phyloP scores from a whole-genome alignment of 371 early-diverging fungal species.

The Synchytrium microbalum region DNA sequence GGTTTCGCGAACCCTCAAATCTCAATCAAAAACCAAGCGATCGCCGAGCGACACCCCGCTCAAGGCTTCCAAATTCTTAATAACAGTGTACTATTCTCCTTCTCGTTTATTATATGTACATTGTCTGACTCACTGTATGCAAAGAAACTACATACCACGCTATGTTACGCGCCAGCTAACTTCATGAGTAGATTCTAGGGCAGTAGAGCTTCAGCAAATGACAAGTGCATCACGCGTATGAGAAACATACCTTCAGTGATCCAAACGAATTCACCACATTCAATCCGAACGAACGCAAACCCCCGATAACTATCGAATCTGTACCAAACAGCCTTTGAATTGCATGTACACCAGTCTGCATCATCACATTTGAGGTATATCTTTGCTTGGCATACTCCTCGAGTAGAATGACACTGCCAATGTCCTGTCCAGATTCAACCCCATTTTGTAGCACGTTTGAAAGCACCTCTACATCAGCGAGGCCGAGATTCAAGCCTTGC shows the following conservation, averaged over 20 bases:
- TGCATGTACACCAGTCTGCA: conserved; percentile 78
- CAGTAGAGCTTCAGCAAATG: too few relatives aligned
- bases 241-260: conserved; percentile 41
- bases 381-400: conserved; percentile 68
- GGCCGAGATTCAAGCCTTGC: conserved; percentile 90
- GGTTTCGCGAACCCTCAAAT: too few relatives aligned
- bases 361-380: conserved; percentile 68
- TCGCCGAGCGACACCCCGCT: too few relatives aligned
- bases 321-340: conserved; percentile 68
- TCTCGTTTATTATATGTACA: too few relatives aligned
- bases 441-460: conserved; percentile 54
- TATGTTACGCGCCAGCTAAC: too few relatives aligned
- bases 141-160: too few relatives aligned
- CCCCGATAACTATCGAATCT: conserved; percentile 49
- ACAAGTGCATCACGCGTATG: not conserved
- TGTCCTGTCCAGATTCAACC: conserved; percentile 64
- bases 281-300: conserved; percentile 60
- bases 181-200: too few relatives aligned
- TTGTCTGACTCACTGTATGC: too few relatives aligned
- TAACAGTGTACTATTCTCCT: too few relatives aligned
- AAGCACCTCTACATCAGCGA: conserved; percentile 75
- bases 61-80: too few relatives aligned
- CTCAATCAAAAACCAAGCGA: too few relatives aligned
- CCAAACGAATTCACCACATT: conserved; percentile 53
- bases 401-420: conserved; percentile 56